phyloP scores from a whole-genome alignment of 352 stramenopile genomes.

The Phytophthora citricola region DNA sequence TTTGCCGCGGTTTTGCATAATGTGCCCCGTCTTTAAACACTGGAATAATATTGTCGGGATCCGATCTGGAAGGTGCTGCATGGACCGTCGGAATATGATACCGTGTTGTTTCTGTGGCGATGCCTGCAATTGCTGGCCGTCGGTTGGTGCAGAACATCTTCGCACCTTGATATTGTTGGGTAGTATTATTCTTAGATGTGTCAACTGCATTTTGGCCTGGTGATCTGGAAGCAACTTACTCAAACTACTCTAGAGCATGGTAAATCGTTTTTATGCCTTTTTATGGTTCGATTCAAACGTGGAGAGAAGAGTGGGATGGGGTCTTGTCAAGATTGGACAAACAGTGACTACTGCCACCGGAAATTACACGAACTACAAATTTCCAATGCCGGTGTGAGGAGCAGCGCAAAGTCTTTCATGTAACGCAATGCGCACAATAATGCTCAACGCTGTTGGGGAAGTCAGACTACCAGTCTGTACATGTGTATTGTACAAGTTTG shows the following conservation, averaged over 20 bases:
- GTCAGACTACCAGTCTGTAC: background rate
- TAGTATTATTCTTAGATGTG: slow-evolving; percentile 3
- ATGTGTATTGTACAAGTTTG: background rate
- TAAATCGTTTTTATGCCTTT: background rate
- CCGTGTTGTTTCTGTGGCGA: no score
- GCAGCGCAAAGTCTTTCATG: slow-evolving; percentile 9
- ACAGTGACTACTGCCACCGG: slow-evolving; percentile 18
- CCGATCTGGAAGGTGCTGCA: slow-evolving; percentile 3
- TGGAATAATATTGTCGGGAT: background rate
- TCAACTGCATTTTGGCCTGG: background rate
- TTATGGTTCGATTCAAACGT: slow-evolving; percentile 2
- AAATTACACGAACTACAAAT: background rate
- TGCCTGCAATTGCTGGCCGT: background rate
- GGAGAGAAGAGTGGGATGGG: slow-evolving; percentile 25
- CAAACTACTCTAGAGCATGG: background rate
- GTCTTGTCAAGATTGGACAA: slow-evolving; percentile 27
- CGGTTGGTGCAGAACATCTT: background rate
- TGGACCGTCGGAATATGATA: slow-evolving; percentile 40
- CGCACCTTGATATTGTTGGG: background rate
- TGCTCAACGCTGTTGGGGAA: background rate
- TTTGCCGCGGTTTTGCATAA: slow-evolving; percentile 6
- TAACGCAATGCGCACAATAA: slow-evolving; percentile 24
- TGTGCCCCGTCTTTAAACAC: slow-evolving; percentile 1
- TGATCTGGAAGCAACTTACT: background rate
- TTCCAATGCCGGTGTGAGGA: slow-evolving; percentile 12